Percentiles rank a stretch among this genome's conserved stretches.
Conservation (phyloP, 148 eudicot genomes). For the Amaranthus hypochondriacus region DNA sequence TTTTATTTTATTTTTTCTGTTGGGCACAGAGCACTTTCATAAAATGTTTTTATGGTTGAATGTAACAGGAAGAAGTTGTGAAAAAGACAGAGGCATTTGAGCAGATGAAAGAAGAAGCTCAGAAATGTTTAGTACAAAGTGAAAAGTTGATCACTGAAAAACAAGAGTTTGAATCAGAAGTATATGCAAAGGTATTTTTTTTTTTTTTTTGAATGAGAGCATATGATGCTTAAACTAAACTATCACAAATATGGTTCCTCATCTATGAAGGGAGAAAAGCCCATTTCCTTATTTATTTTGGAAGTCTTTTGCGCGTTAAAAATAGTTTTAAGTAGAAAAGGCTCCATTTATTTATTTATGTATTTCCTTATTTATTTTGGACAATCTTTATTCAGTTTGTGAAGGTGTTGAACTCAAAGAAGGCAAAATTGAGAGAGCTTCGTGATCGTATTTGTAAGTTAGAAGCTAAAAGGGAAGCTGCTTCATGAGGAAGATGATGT, state of each 20-base stretch:
- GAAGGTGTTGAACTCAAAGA: constrained; percentile 75
- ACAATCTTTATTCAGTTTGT: constrained; percentile 54
- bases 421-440: constrained; percentile 83
- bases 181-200: constrained; percentile 61
- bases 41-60: neutral
- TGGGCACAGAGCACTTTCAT: too few relatives aligned
- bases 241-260: neutral
- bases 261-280: neutral
- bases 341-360: neutral
- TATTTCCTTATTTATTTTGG: neutral
- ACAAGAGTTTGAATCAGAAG: constrained; percentile 62
- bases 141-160: constrained; percentile 69
- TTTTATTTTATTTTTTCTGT: too few relatives aligned
- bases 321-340: neutral
- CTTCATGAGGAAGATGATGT: constrained; percentile 50
- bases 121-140: constrained; percentile 63
- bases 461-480: constrained; percentile 32
- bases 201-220: neutral
- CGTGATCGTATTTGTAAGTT: constrained; percentile 53
- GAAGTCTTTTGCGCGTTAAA: neutral
- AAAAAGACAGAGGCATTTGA: constrained; percentile 59
- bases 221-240: neutral
- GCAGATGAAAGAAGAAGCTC: constrained; percentile 69
- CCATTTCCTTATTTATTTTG: neutral
- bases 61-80: constrained; percentile 77